A percentile compares a stretch with the other conserved stretches of the same genome.
Conservation (phyloP, 495 filamentous ascomycete genomes). For the Penicillium arizonense region DNA sequence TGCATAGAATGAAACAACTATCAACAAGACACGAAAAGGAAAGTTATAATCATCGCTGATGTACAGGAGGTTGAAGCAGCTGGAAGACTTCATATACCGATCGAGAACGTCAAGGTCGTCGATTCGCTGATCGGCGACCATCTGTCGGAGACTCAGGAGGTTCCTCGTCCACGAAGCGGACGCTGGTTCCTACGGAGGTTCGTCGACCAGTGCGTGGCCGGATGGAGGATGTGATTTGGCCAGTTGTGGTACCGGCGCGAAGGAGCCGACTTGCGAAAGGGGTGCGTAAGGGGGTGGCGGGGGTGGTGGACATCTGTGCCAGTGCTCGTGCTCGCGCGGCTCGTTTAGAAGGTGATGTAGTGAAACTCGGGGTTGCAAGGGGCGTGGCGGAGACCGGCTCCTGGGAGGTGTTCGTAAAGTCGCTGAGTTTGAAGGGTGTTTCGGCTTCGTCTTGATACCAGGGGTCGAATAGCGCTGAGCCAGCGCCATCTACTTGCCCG, state of each 20-base stretch:
- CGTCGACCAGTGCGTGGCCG: constrained; percentile 31
- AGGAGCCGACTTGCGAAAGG: constrained; percentile 46
- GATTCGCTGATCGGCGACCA: constrained; percentile 37
- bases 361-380: constrained; percentile 50
- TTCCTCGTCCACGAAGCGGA: constrained; percentile 46
- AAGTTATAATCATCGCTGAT: constrained; percentile 13
- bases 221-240: constrained; percentile 26
- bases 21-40: constrained; percentile 11
- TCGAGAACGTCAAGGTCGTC: constrained; percentile 26
- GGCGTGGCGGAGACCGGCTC: constrained; percentile 37
- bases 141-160: constrained; percentile 44
- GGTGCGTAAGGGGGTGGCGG: constrained; percentile 44
- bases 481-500: constrained; percentile 24
- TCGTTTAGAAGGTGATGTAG: constrained; percentile 58
- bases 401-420: constrained; percentile 38
- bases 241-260: constrained; percentile 29
- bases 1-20: constrained; percentile 21
- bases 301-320: constrained; percentile 52
- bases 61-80: constrained; percentile 9
- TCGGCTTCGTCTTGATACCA: constrained; percentile 40
- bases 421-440: constrained; percentile 48
- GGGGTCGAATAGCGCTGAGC: constrained; percentile 40
- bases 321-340: constrained; percentile 51
- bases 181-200: constrained; percentile 38
- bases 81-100: constrained; percentile 10